A percentile compares a stretch with the other conserved stretches of the same genome.
These are phyloP conservation scores for Puccinia polysora DNA, from an alignment of 1,284 basidiomycete genomes.

Conservation along the genomic window DNA sequence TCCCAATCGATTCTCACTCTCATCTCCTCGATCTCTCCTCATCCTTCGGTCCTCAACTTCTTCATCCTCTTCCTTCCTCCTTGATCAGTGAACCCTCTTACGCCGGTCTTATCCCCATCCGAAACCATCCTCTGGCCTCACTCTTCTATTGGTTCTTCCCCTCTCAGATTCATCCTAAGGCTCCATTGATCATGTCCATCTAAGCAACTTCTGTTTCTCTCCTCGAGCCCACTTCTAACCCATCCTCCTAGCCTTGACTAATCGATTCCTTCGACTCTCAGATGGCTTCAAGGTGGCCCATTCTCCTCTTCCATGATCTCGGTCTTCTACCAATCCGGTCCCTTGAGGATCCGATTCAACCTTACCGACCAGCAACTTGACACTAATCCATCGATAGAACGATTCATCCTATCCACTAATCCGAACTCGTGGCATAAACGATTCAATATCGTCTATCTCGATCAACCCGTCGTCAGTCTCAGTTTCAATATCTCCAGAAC, in stretches of 20 bases:
- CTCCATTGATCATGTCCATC: slow-evolving; percentile 2
- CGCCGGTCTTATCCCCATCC: slow-evolving; percentile 2
- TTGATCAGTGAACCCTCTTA: background rate
- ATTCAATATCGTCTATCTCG: slow-evolving; percentile 20
- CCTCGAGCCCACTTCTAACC: background rate
- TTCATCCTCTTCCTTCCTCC: too few relatives aligned
- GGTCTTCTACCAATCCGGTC: slow-evolving; percentile 5
- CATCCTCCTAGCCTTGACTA: background rate
- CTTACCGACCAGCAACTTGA: too few relatives aligned
- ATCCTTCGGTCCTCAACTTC: too few relatives aligned
- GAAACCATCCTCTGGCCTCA: background rate
- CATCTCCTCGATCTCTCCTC: too few relatives aligned
- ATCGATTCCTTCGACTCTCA: background rate
- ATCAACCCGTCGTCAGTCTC: slow-evolving; percentile 18
- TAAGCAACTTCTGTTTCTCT: background rate
- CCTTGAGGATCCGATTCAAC: background rate
- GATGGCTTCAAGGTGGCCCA: slow-evolving; percentile 24
- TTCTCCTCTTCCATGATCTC: slow-evolving; percentile 9
- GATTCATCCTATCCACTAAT: slow-evolving; percentile 3
- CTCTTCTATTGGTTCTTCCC: slow-evolving; percentile 28
- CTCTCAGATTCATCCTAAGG: background rate
- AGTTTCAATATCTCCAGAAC: too few relatives aligned
- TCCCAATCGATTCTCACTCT: too few relatives aligned
- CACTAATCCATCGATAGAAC: too few relatives aligned
- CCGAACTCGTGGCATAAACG: slow-evolving; percentile 4